Base-by-base conservation (phyloP, 768 basidiomycete species). In the Melanogaster broomeanus region DNA sequence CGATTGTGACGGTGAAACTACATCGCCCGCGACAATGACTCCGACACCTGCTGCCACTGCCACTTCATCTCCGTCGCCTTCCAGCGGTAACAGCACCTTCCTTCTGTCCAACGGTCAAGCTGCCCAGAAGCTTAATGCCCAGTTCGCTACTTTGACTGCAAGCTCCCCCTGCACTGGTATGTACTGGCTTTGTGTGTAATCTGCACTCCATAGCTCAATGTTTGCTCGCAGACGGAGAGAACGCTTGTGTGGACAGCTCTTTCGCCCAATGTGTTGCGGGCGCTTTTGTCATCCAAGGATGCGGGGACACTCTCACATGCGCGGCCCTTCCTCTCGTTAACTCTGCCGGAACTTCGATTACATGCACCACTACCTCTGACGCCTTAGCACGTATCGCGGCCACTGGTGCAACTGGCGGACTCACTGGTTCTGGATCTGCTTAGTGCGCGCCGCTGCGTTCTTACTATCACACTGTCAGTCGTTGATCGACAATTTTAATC, bases 251-350 rank as follows among this genome's bases (percentile, higher is more conserved):
- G n/a, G 64, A 71, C 53, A 63, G 67, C 30, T 51, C 71, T 15
- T 82, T 84, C 56, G 81, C 82, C 1, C 80, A 81, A 51, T 85
- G 83, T 61, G 79, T 78, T 3, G 62, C 61, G 40, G 78, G 78
- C 51, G 59, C 65, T 43, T 74, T 67, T 45, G 67, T 68, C 37
- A 40, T 55, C n/a, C 51, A 22, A 67, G 63, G 60, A 15, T 75
- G 74, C 48, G 64, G 58, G 1, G 57, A 46, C 3, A 58, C 62
- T 7, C 54, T 67, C 27, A 68, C 64, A 5, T 83, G 81, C 45
- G 72, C 72, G 27, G 80, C 80, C 5, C 74, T 83, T 42, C 81
- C 82, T 22, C 72, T 84, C 22, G 80, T 83, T 49, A 80, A 81
- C 67, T 71, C 65, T 27, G 49, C 73, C 11, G 82, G 81, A 37